These are phyloP conservation scores for Aspergillus sp. DNA, from an alignment of 2,329 filamentous ascomycete genomes.

Conservation along the genomic window DNA sequence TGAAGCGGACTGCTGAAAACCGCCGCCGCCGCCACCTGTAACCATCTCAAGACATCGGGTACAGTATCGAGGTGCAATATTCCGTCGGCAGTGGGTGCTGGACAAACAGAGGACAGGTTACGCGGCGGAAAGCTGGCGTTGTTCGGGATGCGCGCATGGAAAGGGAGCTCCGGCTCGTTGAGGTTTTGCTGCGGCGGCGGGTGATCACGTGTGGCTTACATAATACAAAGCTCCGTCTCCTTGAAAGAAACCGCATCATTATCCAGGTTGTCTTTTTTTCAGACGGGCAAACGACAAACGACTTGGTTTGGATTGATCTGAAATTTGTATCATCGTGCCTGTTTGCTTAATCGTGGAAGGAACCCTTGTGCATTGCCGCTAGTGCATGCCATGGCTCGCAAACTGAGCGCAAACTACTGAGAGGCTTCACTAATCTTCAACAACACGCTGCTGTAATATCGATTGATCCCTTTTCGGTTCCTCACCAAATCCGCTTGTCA, in stretches of 20 bases:
- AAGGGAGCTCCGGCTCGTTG: slow-evolving; percentile 23
- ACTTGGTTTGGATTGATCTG: not conserved
- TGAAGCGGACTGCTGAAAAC: slow-evolving; percentile 41
- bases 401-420: slow-evolving; percentile 1
- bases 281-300: not conserved
- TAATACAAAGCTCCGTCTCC: slow-evolving; percentile 11
- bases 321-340: not conserved
- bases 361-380: not conserved
- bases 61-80: slow-evolving; percentile 19
- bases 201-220: slow-evolving; percentile 20
- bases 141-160: slow-evolving; percentile 18
- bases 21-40: slow-evolving; percentile 34
- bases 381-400: slow-evolving; percentile 3
- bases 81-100: not conserved
- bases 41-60: slow-evolving; percentile 37
- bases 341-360: not conserved
- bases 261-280: not conserved
- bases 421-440: not conserved
- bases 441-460: not conserved
- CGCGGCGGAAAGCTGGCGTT: slow-evolving; percentile 16
- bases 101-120: slow-evolving; percentile 10
- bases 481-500: not conserved
- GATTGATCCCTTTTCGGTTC: not conserved
- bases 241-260: not conserved
- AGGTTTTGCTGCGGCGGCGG: slow-evolving; percentile 20